Conservation (phyloP, 306 rosid genomes). For the Herpetospermum pedunculosum region DNA sequence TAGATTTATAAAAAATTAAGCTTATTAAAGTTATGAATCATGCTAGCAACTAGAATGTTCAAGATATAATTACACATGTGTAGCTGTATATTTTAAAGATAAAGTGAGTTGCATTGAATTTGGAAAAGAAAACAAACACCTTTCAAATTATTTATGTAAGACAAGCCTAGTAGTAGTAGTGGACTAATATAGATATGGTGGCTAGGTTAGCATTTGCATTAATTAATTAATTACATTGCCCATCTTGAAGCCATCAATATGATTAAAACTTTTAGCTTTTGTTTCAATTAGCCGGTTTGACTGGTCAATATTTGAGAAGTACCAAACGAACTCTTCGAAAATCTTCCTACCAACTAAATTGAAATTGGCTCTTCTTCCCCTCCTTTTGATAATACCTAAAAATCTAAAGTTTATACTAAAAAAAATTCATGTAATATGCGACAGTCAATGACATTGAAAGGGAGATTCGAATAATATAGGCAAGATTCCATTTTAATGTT, state of each 20-base stretch:
- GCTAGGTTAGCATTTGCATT: not conserved
- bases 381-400: not conserved
- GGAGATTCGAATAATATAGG: not conserved
- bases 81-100: not conserved
- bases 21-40: not conserved
- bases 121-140: not conserved
- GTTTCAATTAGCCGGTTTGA: not conserved
- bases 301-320: not conserved
- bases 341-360: not conserved
- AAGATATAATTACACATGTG: not conserved
- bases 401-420: not conserved
- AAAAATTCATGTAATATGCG: not conserved
- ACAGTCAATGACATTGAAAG: not conserved
- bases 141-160: not conserved
- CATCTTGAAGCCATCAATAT: not conserved
- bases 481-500: not conserved
- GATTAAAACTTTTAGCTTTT: not conserved
- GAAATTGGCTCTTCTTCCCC: not conserved
- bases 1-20: not conserved
- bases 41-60: not conserved
- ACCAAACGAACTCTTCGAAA: not conserved
- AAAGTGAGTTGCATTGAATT: not conserved
- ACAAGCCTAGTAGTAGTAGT: not conserved
- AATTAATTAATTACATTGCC: not conserved
- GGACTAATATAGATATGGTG: not conserved